Percentiles rank a stretch among this genome's conserved stretches.
These are phyloP conservation scores for Eutrema japonicum DNA, from an alignment of 345 rosid species.

Conservation along the genomic window DNA sequence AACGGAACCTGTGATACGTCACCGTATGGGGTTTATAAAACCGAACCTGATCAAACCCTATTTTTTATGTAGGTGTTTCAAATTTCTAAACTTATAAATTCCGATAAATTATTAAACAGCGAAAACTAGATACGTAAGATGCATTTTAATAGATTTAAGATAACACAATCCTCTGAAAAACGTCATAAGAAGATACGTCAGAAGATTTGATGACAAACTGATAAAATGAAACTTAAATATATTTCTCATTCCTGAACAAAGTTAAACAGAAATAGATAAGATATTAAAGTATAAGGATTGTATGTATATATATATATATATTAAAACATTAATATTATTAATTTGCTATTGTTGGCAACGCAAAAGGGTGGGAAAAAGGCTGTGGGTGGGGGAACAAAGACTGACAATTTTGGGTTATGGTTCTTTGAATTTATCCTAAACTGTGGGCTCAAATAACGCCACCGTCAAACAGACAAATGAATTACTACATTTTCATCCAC, in stretches of 20 bases:
- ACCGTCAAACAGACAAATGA: conserved; percentile 13
- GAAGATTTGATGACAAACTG: conserved; percentile 37
- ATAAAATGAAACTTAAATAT: conserved; percentile 15
- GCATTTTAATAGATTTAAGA: neutral
- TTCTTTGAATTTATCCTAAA: conserved; percentile 23
- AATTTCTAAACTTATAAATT: neutral
- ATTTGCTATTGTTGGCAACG: conserved; percentile 8
- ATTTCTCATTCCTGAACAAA: neutral
- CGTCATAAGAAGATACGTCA: conserved; percentile 37
- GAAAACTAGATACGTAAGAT: conserved; percentile 4
- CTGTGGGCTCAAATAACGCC: conserved; percentile 23
- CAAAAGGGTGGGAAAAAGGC: conserved; percentile 2
- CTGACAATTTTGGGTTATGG: conserved; percentile 15
- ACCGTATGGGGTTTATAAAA: neutral
- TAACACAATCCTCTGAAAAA: conserved; percentile 1
- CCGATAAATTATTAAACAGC: conserved; percentile 4
- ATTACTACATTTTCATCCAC: neutral
- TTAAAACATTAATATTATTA: neutral
- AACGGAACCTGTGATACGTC: conserved; percentile 30
- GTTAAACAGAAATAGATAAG: conserved; percentile 10
- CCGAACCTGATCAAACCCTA: neutral
- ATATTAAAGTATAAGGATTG: neutral
- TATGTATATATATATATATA: neutral
- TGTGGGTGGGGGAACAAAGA: conserved; percentile 36
- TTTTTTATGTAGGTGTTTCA: neutral